Base-by-base conservation (phyloP, 192 early-diverging fungal species). In the Gonapodya prolifera region DNA sequence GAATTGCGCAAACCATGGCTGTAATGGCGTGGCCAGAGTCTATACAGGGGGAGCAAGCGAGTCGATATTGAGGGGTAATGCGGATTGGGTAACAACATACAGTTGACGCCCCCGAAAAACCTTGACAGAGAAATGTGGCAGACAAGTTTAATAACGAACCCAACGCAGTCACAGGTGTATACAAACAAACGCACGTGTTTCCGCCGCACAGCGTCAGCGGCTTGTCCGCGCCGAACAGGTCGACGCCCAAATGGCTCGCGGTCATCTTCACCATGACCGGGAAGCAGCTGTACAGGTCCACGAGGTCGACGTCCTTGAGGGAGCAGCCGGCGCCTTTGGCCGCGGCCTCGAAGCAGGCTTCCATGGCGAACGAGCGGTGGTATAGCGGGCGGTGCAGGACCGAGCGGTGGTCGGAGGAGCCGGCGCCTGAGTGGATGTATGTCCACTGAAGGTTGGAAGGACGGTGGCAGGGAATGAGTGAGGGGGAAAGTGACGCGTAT, bases 211-310 rank as follows among this genome's bases (percentile, higher is more conserved):
- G 71, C 2, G 28, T 73, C 71, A 73, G 31, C 18, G 71, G 71
- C 29, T 32, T 73, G 31, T 73, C 71, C 31, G 18, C 29, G 8
- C 71, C 71, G 2, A 18, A 30, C 2, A 29, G 18, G 29, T 73
- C 71, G 16, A 73, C 32, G 8, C 71, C 71, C 71, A 73, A 32
- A 32, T 73, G 71, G 18, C 31, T 18, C 71, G 71, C 71, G 2
- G 71, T 30, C 28, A 73, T 73, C 31, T 73, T 73, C 8, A 73
- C 71, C 71, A 73, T 73, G 71, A 73, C 32, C 31, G 71, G 71
- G 31, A 73, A 73, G 71, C 71, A 73, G 28, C 28, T 30, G 29
- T 73, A 73, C 71, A 73, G 31, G 31, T 73, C 71, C 28, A 73
- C 32, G 28, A 73, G 71, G 71, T 73, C 71, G 18, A 73, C 8